A percentile compares a stretch with the other conserved stretches of the same genome.
phyloP scores from a whole-genome alignment of 495 filamentous ascomycete genomes.

The Xylaria intraflava region DNA sequence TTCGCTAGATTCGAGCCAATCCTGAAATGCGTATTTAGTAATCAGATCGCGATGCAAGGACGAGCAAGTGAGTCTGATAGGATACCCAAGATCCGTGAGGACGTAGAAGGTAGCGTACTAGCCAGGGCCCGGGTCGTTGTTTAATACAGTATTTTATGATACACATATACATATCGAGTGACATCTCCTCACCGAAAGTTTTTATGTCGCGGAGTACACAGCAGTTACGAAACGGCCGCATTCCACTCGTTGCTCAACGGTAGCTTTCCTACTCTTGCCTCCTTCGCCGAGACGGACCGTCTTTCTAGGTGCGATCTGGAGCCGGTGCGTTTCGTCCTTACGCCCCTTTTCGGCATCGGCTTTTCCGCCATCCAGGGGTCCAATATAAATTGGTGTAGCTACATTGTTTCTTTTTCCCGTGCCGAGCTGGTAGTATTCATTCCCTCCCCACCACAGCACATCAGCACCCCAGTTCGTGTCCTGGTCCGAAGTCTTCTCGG shows the following conservation, averaged over 20 bases:
- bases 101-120: neutral
- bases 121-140: neutral
- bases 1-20: too few relatives aligned
- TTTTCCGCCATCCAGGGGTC: constrained; percentile 56
- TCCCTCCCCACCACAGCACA: constrained; percentile 87
- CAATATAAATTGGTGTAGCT: constrained; percentile 66
- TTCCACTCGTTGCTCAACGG: constrained; percentile 79
- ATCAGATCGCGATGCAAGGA: too few relatives aligned
- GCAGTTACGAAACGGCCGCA: constrained; percentile 81
- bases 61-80: neutral
- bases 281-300: constrained; percentile 57
- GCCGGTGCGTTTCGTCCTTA: constrained; percentile 59
- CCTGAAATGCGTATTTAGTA: too few relatives aligned
- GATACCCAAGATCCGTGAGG: constrained; percentile 6
- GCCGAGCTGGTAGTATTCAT: constrained; percentile 88
- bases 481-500: constrained; percentile 43
- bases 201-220: constrained; percentile 56
- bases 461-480: constrained; percentile 81
- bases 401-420: constrained; percentile 83
- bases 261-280: constrained; percentile 58
- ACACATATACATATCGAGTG: constrained; percentile 4
- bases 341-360: constrained; percentile 42
- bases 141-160: constrained; percentile 1
- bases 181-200: neutral
- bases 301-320: constrained; percentile 78